Evolutionary conservation across 441 rosid species (phyloP).

Genomic region (Erodium moschatum): DNA sequence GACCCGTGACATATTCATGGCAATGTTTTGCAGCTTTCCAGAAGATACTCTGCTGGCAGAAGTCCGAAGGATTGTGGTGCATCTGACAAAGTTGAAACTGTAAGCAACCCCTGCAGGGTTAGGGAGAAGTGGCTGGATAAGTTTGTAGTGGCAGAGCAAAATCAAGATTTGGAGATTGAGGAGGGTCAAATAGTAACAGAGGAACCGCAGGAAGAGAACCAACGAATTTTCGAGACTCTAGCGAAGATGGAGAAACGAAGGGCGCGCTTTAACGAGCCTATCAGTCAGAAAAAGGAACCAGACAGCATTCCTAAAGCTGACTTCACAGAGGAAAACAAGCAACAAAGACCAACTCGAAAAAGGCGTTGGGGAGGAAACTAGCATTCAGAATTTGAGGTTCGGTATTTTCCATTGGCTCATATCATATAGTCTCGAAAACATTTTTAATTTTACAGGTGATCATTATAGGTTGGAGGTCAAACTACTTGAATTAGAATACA

Average conservation of each 20-base stretch:
- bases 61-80: slow-evolving; percentile 13
- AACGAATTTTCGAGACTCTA: slow-evolving; percentile 33
- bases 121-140: slow-evolving; percentile 21
- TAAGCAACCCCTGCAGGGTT: not conserved
- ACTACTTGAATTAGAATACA: not conserved
- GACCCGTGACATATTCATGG: slow-evolving; percentile 22
- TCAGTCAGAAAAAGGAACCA: slow-evolving; percentile 19
- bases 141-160: slow-evolving; percentile 15
- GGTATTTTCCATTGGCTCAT: not conserved
- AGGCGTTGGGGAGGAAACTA: slow-evolving; percentile 45
- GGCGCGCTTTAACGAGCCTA: slow-evolving; percentile 48
- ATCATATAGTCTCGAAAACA: not conserved
- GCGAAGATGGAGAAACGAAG: slow-evolving; percentile 62
- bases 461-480: not conserved
- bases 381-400: not conserved
- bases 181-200: slow-evolving; percentile 37
- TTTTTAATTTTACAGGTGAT: not conserved
- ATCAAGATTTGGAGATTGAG: slow-evolving; percentile 29
- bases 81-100: not conserved
- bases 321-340: slow-evolving; percentile 26
- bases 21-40: slow-evolving; percentile 29
- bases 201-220: slow-evolving; percentile 31
- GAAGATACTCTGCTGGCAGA: slow-evolving; percentile 21
- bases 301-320: slow-evolving; percentile 23
- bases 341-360: slow-evolving; percentile 43